phyloP scores from a whole-genome alignment of 2,329 filamentous ascomycete genomes.

The Trichoderma brevicompactum region DNA sequence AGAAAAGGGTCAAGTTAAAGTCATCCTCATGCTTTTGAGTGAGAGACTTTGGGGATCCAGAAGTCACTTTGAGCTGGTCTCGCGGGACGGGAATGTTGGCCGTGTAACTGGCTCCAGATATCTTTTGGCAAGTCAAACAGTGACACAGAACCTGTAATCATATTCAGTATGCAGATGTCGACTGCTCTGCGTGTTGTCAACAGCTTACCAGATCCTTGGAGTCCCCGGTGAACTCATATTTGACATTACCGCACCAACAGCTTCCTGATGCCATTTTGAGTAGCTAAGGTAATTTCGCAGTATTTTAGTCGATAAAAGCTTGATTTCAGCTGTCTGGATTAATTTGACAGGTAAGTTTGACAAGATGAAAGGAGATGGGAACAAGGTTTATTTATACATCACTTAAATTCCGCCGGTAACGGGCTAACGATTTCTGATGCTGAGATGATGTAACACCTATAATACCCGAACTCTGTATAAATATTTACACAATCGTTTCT shows the following conservation, averaged over 20 bases:
- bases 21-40: constrained; percentile 24
- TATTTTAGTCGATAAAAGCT: not conserved
- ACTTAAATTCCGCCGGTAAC: not conserved
- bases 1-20: constrained; percentile 17
- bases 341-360: not conserved
- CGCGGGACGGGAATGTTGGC: constrained; percentile 12
- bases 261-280: constrained; percentile 22
- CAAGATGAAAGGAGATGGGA: not conserved
- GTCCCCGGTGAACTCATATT: constrained; percentile 19
- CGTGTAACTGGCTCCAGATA: constrained; percentile 4
- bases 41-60: constrained; percentile 17
- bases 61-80: constrained; percentile 8
- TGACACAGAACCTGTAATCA: constrained; percentile 5
- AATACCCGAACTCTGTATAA: not conserved
- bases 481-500: not conserved
- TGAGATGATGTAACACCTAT: constrained; percentile 16
- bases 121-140: constrained; percentile 25
- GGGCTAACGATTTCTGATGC: not conserved
- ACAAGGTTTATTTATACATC: not conserved
- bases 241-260: constrained; percentile 24
- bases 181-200: not conserved
- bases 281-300: not conserved
- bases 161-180: not conserved
- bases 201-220: constrained; percentile 4
- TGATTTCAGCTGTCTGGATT: not conserved